A percentile compares a stretch with the other conserved stretches of the same genome.
These are phyloP conservation scores for Coemansia asiatica DNA, from an alignment of 192 early-diverging fungal genomes.

Conservation along the genomic window DNA sequence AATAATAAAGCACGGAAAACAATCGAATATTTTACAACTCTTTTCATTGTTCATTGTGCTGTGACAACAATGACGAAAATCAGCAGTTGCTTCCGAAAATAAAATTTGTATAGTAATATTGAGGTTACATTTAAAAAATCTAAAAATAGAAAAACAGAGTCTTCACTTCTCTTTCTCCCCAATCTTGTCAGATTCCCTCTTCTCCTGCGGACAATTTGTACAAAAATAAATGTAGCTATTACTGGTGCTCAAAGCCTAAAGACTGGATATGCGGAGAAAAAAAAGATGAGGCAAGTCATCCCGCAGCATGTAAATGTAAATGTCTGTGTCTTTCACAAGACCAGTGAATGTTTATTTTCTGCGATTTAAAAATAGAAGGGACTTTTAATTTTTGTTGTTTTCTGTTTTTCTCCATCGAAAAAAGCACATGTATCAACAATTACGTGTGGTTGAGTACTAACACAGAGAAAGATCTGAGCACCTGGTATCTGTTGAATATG, in stretches of 20 bases:
- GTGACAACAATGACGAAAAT: not conserved
- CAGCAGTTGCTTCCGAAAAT: not conserved
- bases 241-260: not conserved
- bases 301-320: not conserved
- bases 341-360: not conserved
- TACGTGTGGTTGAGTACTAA: too few relatives aligned
- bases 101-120: not conserved
- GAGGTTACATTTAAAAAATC: not conserved
- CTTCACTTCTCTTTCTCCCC: not conserved
- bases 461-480: too few relatives aligned
- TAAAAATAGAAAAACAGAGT: not conserved
- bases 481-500: too few relatives aligned
- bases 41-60: not conserved
- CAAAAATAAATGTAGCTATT: not conserved
- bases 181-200: not conserved
- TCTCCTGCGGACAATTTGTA: not conserved
- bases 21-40: not conserved
- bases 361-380: not conserved
- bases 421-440: too few relatives aligned
- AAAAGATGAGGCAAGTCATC: not conserved
- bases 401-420: too few relatives aligned
- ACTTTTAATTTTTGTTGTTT: too few relatives aligned
- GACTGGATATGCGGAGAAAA: not conserved
- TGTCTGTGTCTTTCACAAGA: not conserved
- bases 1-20: not conserved